A percentile compares a stretch with the other conserved stretches of the same genome.
Evolutionary conservation across 2,329 filamentous ascomycete genomes (phyloP).

Genomic region (Penicillium sp.): DNA sequence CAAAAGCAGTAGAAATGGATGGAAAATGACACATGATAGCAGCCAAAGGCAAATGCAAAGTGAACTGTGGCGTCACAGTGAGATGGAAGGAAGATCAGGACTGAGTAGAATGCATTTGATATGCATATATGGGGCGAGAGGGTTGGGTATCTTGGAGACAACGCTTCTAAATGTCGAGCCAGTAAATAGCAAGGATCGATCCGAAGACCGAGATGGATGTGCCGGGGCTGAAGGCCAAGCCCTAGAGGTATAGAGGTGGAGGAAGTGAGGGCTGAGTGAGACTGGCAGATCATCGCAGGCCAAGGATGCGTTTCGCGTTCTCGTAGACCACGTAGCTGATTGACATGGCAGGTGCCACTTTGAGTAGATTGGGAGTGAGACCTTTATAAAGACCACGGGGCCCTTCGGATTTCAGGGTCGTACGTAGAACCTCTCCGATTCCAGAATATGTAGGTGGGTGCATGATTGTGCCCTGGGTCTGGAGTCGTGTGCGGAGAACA

Average conservation of each 20-base stretch:
- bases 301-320: slow-evolving; percentile 73
- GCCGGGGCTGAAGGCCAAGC: background rate
- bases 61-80: background rate
- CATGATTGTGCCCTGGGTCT: slow-evolving; percentile 90
- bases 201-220: background rate
- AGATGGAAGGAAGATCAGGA: background rate
- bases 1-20: background rate
- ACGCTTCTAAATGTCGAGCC: slow-evolving; percentile 20
- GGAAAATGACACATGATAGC: slow-evolving; percentile 1
- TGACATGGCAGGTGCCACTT: slow-evolving; percentile 91
- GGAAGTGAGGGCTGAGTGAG: background rate
- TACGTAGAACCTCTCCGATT: slow-evolving; percentile 80
- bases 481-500: slow-evolving; percentile 81
- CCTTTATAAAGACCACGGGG: slow-evolving; percentile 87
- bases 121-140: slow-evolving; percentile 14
- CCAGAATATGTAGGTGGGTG: slow-evolving; percentile 88
- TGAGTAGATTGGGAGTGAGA: slow-evolving; percentile 88
- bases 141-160: slow-evolving; percentile 31
- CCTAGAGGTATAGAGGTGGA: background rate
- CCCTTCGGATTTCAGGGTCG: slow-evolving; percentile 80
- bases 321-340: slow-evolving; percentile 95
- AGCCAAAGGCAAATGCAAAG: slow-evolving; percentile 7
- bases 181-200: background rate
- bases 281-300: slow-evolving; percentile 39
- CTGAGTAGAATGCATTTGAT: slow-evolving; percentile 8